Evolutionary conservation across 306 rosid species (phyloP), one percentile per base, ranked within the genome.

Genomic region (Mimosa bimucronata): DNA sequence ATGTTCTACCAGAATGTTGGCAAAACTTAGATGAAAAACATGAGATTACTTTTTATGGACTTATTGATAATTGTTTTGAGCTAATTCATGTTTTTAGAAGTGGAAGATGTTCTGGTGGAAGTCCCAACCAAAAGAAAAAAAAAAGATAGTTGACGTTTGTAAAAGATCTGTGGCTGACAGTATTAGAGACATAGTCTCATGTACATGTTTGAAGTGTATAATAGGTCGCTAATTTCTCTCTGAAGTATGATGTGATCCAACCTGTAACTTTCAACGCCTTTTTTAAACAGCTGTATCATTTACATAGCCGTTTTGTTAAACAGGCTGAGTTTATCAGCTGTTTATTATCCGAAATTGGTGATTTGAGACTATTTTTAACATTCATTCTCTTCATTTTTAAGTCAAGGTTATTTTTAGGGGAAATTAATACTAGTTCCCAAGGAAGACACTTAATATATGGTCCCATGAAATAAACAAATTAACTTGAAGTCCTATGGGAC

Each of bases 151-250:
- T 42, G 53, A 46, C 94, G 23, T 91, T 88, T 83, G 60, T 85
- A 66, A 85, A 85, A 74, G 88, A 81, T n/a, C n/a, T n/a, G n/a
- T n/a, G n/a, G n/a, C n/a, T 71, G 81, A 50, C 82, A 87, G 75
- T 3, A 34, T 34, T 34, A n/a, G 21, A 53, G 3, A 53, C 12
- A 53, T 53, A 19, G 28, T 0, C 28, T 53, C 61, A 0, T 52
- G 61, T 7, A 53, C 26, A 19, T n/a, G 26, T n/a, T n/a, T 53
- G 61, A 10, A 19, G 61, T 53, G 9, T 53, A 53, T 53, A 50
- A 19, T 53, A 15, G 53, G n/a, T 48, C 7, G 12, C 53, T 6
- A 7, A 21, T 1, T 62, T 70, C 77, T 12, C 18, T 46, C n/a
- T 0, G 5, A 44, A 48, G n/a, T 15, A 15, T 14, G 53, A 46